Conservation (phyloP, 495 filamentous ascomycete species). For the Lindgomyces ingoldianus region DNA sequence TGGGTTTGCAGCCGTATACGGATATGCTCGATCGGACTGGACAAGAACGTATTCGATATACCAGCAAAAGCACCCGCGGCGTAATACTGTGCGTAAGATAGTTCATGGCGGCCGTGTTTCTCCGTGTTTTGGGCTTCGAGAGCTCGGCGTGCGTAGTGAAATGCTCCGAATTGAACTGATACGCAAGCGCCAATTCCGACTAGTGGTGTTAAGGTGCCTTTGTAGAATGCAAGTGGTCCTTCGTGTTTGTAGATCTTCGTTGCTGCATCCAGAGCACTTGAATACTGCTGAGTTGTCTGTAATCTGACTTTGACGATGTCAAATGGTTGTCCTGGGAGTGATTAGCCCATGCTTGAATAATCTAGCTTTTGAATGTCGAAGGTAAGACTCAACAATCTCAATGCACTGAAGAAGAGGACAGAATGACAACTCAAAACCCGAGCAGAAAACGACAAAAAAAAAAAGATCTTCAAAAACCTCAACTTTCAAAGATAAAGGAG, state of each 20-base stretch:
- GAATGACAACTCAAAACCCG: too few species aligned
- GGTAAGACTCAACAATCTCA: background rate
- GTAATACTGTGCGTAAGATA: slow-evolving; percentile 82
- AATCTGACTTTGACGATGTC: slow-evolving; percentile 98
- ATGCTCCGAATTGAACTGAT: slow-evolving; percentile 95
- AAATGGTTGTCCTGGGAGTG: background rate
- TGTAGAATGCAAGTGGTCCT: slow-evolving; percentile 92
- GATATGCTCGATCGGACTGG: slow-evolving; percentile 93
- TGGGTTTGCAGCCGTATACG: slow-evolving; percentile 97
- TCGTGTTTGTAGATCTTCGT: slow-evolving; percentile 83
- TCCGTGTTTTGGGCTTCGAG: slow-evolving; percentile 73
- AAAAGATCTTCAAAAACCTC: background rate
- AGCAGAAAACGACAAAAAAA: too few species aligned
- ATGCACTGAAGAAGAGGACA: too few species aligned
- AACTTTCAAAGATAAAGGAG: slow-evolving; percentile 3
- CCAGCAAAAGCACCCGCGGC: slow-evolving; percentile 88
- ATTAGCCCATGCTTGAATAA: background rate
- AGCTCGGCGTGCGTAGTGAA: slow-evolving; percentile 84
- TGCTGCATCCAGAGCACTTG: slow-evolving; percentile 76
- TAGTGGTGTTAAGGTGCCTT: slow-evolving; percentile 94
- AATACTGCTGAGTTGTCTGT: slow-evolving; percentile 82
- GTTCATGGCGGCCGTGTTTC: slow-evolving; percentile 39
- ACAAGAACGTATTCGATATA: slow-evolving; percentile 84
- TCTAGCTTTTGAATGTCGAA: background rate
- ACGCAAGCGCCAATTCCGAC: slow-evolving; percentile 97